A percentile compares a stretch with the other conserved stretches of the same genome.
phyloP scores from a whole-genome alignment of 2,329 filamentous ascomycete species.

The Cytospora piceicola region DNA sequence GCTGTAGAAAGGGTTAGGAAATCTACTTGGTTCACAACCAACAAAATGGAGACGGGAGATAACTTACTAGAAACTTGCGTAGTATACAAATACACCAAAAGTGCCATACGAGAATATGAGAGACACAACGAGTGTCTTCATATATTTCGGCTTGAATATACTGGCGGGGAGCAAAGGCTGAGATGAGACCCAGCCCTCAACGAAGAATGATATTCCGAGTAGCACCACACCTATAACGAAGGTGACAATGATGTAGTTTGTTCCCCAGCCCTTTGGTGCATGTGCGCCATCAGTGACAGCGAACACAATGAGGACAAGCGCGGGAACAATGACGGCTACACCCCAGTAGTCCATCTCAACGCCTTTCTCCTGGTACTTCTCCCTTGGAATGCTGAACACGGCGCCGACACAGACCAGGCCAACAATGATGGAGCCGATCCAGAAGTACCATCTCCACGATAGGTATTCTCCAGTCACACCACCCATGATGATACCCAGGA shows the following conservation, averaged over 20 bases:
- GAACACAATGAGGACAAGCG: conserved; percentile 72
- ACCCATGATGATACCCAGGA: conserved; percentile 68
- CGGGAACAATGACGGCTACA: conserved; percentile 61
- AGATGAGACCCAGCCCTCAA: conserved; percentile 71
- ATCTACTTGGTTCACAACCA: conserved; percentile 53
- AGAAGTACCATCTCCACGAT: conserved; percentile 73
- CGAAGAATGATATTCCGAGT: conserved; percentile 64
- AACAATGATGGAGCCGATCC: conserved; percentile 55
- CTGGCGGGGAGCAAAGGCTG: conserved; percentile 72
- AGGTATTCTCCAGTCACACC: conserved; percentile 64
- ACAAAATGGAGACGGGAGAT: conserved; percentile 46
- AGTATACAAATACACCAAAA: conserved; percentile 70
- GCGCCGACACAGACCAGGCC: conserved; percentile 53
- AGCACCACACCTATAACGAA: conserved; percentile 66
- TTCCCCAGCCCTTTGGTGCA: conserved; percentile 71
- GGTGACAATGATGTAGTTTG: conserved; percentile 70
- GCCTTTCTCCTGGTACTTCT: conserved; percentile 33
- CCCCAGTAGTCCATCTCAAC: conserved; percentile 72
- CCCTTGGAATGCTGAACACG: conserved; percentile 45
- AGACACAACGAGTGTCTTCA: conserved; percentile 64
- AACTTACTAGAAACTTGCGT: conserved; percentile 68
- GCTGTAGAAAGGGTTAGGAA: conserved; percentile 53
- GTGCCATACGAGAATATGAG: conserved; percentile 71
- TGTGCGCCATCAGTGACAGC: conserved; percentile 75
- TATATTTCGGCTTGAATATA: conserved; percentile 70